phyloP scores from a whole-genome alignment of 2,329 filamentous ascomycete species.

The Chaetothyriales sp. region DNA sequence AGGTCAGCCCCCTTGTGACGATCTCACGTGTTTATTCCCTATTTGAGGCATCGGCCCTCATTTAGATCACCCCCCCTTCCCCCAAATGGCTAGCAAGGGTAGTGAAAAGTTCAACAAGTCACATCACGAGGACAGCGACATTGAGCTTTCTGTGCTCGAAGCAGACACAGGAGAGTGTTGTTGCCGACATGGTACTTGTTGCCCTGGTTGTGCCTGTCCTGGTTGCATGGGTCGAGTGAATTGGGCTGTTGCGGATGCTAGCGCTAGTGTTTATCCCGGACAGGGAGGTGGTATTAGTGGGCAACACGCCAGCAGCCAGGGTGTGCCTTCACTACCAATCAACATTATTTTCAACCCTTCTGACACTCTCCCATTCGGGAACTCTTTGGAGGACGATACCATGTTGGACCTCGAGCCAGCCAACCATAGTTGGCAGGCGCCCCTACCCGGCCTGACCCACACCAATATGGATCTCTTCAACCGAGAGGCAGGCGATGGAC shows the following conservation, averaged over 20 bases:
- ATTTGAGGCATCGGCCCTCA: no score
- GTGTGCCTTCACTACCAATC: background rate
- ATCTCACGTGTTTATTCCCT: no score
- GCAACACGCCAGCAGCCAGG: background rate
- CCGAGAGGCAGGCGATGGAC: background rate
- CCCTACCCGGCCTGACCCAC: background rate
- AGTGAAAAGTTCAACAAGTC: background rate
- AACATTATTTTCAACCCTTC: background rate
- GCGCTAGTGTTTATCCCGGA: background rate
- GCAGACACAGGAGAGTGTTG: background rate
- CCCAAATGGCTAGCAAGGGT: background rate
- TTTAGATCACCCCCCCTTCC: background rate
- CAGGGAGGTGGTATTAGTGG: background rate
- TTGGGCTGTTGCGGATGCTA: background rate
- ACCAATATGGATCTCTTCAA: background rate
- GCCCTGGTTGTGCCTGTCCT: background rate
- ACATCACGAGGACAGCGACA: background rate
- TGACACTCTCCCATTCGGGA: background rate
- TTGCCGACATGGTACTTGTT: background rate
- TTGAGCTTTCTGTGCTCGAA: background rate
- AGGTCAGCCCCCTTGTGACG: no score
- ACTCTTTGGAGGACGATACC: background rate
- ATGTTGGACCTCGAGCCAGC: background rate
- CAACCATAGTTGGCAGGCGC: background rate
- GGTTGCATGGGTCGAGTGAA: background rate